These are phyloP conservation scores for Cercophora scortea DNA, from an alignment of 495 filamentous ascomycete genomes.

Conservation along the genomic window DNA sequence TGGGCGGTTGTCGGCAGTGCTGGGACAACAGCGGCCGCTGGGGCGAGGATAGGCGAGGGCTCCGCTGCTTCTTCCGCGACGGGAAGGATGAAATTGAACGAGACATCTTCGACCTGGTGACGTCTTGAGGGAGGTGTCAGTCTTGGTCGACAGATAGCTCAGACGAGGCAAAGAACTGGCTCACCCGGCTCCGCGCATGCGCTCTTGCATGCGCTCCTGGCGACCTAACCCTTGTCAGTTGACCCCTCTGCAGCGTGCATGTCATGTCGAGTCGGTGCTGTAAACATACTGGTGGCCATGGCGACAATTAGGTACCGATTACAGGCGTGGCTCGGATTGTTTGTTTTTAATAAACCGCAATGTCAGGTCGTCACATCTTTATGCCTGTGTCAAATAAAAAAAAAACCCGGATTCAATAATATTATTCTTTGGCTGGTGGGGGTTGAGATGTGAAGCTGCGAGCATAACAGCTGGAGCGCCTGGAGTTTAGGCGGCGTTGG, in stretches of 20 bases:
- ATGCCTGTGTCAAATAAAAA: no score
- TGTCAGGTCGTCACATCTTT: no score
- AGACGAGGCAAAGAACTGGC: not conserved
- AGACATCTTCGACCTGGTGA: conserved; percentile 37
- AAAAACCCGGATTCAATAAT: no score
- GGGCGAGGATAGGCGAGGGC: conserved; percentile 8
- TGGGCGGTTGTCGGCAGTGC: not conserved
- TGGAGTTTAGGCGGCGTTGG: no score
- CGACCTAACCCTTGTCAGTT: conserved; percentile 1
- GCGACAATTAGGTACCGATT: not conserved
- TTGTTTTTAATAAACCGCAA: no score
- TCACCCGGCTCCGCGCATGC: conserved; percentile 44
- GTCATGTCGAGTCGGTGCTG: not conserved
- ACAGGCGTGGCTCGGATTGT: no score
- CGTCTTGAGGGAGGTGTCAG: conserved; percentile 22
- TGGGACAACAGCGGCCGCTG: not conserved
- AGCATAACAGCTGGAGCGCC: no score
- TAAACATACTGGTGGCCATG: conserved; percentile 1
- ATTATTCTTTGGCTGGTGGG: no score
- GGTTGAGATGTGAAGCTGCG: no score
- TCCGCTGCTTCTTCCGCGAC: conserved; percentile 14
- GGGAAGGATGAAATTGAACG: conserved; percentile 37
- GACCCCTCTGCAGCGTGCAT: no score
- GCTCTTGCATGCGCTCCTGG: conserved; percentile 43
- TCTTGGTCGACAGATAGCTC: not conserved